Evolutionary conservation across 495 filamentous ascomycete species (phyloP), one percentile per base, ranked within the genome.

Genomic region (Aspergillus funiculosus): DNA sequence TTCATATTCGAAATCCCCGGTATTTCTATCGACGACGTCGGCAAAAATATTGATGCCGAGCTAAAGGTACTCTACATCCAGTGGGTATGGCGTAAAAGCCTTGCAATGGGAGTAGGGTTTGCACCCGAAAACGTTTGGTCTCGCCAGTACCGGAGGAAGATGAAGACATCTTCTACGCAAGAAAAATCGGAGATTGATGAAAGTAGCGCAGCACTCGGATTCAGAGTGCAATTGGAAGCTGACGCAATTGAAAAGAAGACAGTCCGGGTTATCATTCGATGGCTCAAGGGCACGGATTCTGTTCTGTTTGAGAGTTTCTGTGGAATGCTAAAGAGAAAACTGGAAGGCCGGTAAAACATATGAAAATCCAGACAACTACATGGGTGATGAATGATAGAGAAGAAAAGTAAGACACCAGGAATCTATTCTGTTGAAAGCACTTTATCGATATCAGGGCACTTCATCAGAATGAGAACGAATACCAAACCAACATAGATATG

Each of bases 261-360:
- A 6, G 60, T 61, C 3, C 44, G 53, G 13, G 66, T 85, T 5
- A 44, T 66, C 6, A 58, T 92, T 2, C 71, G 82, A 24, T 96
- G 91, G 91, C 60, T 85, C 6, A 81, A 82, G 51, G 91, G 91
- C 5, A 68, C 64, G 6, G 87, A 97, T 42, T 66, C 73, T 4
- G 77, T 82, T 5, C 50, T 95, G 3, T 96, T 94, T 62, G 88
- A 94, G 65, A 95, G 89, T 57, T 85, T 97, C 48, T 85, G 81
- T 45, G 90, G 87, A 0, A 86, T 89, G 75, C 39, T 95, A 40
- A 80, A 80, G 53, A 60, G 78, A 43, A 74, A 75, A 47, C n/a
- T 75, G 3, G 61, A 67, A 29, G 54, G 50, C 27, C 53, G 51
- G 29, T 60, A 46, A 22, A n/a, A n/a, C n/a, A n/a, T n/a, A n/a